Evolutionary conservation across 1,284 basidiomycete genomes (phyloP).

Genomic region (Fistulinella cinereoalba): DNA sequence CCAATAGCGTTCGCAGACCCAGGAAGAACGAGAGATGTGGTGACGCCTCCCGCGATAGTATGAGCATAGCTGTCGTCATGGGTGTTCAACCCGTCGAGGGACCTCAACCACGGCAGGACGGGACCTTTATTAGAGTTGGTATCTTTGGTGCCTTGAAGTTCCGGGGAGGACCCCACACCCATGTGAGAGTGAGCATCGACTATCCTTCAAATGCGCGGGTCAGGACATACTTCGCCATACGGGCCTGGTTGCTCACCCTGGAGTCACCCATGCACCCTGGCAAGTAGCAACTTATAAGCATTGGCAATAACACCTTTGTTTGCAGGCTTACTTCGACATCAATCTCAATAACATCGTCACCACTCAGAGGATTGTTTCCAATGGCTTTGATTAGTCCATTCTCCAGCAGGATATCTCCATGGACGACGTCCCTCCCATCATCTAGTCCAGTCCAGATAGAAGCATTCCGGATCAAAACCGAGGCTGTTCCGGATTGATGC

Average conservation of each 20-base stretch:
- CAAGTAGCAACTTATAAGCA: no score
- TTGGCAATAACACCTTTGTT: not conserved
- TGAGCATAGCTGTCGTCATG: conserved; percentile 30
- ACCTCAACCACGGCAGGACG: conserved; percentile 37
- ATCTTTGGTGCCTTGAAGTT: conserved; percentile 41
- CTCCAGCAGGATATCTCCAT: conserved; percentile 55
- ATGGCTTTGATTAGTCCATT: conserved; percentile 51
- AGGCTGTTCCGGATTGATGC: conserved; percentile 55
- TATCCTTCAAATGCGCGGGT: conserved; percentile 25
- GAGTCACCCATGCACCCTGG: conserved; percentile 48
- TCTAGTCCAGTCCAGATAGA: conserved; percentile 78
- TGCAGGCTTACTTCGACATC: conserved; percentile 24
- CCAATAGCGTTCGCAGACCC: conserved; percentile 58
- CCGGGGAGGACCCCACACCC: conserved; percentile 48
- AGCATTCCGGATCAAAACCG: conserved; percentile 68
- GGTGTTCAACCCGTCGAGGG: conserved; percentile 31
- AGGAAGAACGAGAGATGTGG: conserved; percentile 64
- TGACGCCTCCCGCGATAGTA: conserved; percentile 48
- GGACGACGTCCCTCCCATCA: conserved; percentile 59
- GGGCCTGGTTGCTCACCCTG: conserved; percentile 32
- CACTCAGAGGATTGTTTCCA: conserved; percentile 24
- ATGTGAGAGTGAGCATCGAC: conserved; percentile 68
- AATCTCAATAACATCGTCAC: conserved; percentile 10
- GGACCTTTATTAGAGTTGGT: conserved; percentile 42
- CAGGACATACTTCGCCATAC: not conserved